Conservation (phyloP, 257 asterid genomes). For the Voacanga thouarsii region DNA sequence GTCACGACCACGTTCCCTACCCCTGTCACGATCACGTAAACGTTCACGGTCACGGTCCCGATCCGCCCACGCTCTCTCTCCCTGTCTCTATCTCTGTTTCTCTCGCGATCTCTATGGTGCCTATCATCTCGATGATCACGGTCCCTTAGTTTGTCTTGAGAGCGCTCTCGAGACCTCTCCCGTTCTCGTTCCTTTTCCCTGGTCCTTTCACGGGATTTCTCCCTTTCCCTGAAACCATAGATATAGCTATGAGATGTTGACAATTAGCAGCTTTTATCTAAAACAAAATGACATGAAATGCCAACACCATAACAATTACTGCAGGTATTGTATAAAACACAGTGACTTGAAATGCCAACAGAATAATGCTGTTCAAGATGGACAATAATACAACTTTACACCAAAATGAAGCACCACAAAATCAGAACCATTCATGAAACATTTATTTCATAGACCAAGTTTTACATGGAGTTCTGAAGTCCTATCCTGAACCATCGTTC, state of each 20-base stretch:
- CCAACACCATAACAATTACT: background rate
- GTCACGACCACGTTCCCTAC: conserved; percentile 42
- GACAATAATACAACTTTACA: background rate
- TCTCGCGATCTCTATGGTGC: conserved; percentile 87
- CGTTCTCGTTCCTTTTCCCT: conserved; percentile 64
- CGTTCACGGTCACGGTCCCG: conserved; percentile 47
- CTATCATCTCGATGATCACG: conserved; percentile 86
- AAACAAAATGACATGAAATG: background rate
- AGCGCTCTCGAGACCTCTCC: conserved; percentile 69
- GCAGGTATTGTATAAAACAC: background rate
- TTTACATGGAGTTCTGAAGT: background rate
- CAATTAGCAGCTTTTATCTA: too few species aligned
- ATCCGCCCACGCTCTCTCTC: conserved; percentile 62
- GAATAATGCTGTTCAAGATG: background rate
- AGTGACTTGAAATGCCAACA: background rate
- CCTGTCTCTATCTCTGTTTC: conserved; percentile 60
- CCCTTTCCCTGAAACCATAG: conserved; percentile 56
- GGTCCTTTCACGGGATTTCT: conserved; percentile 81
- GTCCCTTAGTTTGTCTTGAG: conserved; percentile 73
- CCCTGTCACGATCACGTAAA: conserved; percentile 56
- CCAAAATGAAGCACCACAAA: background rate
- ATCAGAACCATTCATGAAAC: background rate
- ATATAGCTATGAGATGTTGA: background rate
- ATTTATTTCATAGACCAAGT: background rate
- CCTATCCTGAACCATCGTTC: background rate